Evolutionary conservation across 495 filamentous ascomycete species (phyloP), one percentile per base, ranked within the genome.

Genomic region (Aspergillus asperescens): DNA sequence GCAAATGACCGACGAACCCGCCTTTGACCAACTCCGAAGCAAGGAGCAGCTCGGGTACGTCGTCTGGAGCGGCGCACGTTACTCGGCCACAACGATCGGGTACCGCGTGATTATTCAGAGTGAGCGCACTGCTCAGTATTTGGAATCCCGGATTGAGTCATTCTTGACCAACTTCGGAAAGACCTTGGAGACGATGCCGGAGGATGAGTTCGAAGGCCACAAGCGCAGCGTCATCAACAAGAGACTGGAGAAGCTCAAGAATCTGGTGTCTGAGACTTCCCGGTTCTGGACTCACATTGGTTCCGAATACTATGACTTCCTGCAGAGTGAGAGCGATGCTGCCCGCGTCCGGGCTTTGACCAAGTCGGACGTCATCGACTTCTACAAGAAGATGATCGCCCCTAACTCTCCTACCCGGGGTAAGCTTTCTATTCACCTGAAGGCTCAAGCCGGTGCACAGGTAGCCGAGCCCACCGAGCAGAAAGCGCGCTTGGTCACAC

Each of bases 41-140:
- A 96, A 96, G 66, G 93, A 99, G 66, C 93, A 99, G 67, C 85
- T 99, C 7, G 93, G 93, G 12, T 99, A 99, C 61, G 85, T 97
- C 39, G 93, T 99, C 1, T 95, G 87, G 73, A 92, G 86, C 42
- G 89, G 90, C 12, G 70, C 81, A 10, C 76, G 86, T 38, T 76
- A 83, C 49, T 81, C 78, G 29, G 66, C 81, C 39, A 91, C 85
- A 0, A 88, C 85, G 4, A 85, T 89, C 48, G 88, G 87, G 7
- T 95, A 90, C 64, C 80, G 91, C 9, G 84, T 99, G 52, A 83
- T 97, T 57, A 92, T 99, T 38, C 93, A 99, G 73, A 94, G 88
- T 61, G 93, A 99, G 73, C 84, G 84, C 57, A 83, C 85, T 2
- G 83, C 86, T 0, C 73, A 82, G 29, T 95, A 95, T 63, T 69